Evolutionary conservation across 106 monocot genomes (phyloP).

Genomic region (Dendrobium huoshanense): DNA sequence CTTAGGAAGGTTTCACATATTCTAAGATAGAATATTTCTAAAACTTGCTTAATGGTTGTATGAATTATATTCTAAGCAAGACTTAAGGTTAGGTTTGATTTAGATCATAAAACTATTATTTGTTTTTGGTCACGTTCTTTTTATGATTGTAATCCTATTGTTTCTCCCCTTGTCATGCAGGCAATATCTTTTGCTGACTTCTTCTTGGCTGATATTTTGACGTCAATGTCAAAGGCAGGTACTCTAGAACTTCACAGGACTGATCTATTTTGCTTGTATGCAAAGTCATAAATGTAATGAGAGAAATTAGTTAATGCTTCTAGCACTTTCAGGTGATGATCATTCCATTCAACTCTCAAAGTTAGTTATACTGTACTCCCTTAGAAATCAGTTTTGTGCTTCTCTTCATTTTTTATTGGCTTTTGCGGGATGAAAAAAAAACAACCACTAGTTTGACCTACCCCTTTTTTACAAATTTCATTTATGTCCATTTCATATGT

Average conservation of each 20-base stretch:
- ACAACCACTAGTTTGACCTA: neutral
- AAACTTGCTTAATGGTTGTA: neutral
- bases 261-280: neutral
- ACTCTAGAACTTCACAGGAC: neutral
- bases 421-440: neutral
- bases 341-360: neutral
- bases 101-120: neutral
- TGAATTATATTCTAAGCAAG: neutral
- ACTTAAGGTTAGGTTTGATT: neutral
- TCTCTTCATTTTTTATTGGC: neutral
- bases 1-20: neutral
- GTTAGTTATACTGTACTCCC: neutral
- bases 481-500: neutral
- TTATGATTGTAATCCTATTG: neutral
- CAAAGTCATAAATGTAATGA: neutral
- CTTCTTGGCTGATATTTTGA: slow-evolving; percentile 96
- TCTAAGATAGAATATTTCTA: neutral
- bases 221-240: slow-evolving; percentile 94
- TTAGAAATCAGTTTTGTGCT: neutral
- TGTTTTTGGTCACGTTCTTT: neutral
- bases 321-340: slow-evolving; percentile 8
- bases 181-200: slow-evolving; percentile 94
- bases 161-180: slow-evolving; percentile 31
- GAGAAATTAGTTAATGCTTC: neutral
- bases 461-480: neutral